These are phyloP conservation scores for Hericium erinaceus DNA, from an alignment of 768 basidiomycete species.

Conservation along the genomic window DNA sequence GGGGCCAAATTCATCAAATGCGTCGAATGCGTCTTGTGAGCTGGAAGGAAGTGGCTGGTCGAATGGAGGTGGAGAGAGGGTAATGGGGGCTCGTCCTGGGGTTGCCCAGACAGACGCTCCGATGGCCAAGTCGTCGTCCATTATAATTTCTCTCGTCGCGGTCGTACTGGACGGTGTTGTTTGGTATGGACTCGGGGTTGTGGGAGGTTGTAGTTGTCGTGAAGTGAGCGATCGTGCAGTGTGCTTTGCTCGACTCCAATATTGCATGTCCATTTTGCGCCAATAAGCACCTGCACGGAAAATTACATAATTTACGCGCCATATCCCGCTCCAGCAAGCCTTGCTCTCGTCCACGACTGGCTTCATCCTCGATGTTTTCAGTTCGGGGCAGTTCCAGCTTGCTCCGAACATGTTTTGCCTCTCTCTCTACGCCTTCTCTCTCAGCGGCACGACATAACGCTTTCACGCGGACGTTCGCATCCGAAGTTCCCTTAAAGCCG, in stretches of 20 bases:
- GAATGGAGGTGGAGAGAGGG: constrained; percentile 7
- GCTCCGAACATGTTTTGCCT: constrained; percentile 3
- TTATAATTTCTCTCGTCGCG: constrained; percentile 11
- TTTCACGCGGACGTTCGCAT: constrained; percentile 27
- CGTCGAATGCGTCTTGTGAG: constrained; percentile 28
- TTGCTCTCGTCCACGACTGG: not conserved
- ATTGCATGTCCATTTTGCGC: not conserved
- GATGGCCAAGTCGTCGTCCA: constrained; percentile 57
- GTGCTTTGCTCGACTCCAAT: not conserved
- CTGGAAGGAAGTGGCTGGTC: constrained; percentile 11
- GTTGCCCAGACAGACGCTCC: constrained; percentile 68
- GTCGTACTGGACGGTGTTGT: no score
- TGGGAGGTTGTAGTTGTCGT: not conserved
- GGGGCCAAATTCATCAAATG: constrained; percentile 53
- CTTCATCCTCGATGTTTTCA: constrained; percentile 7
- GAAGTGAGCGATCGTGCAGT: not conserved
- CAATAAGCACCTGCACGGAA: not conserved
- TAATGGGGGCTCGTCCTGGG: constrained; percentile 17
- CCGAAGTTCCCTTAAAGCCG: constrained; percentile 23
- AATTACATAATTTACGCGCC: not conserved
- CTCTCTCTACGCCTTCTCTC: not conserved
- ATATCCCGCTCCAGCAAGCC: no score
- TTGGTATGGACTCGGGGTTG: not conserved
- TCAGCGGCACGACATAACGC: constrained; percentile 10
- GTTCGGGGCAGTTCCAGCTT: constrained; percentile 5